phyloP scores from a whole-genome alignment of 305 asterid genomes.

The Fraxinus latifolia region DNA sequence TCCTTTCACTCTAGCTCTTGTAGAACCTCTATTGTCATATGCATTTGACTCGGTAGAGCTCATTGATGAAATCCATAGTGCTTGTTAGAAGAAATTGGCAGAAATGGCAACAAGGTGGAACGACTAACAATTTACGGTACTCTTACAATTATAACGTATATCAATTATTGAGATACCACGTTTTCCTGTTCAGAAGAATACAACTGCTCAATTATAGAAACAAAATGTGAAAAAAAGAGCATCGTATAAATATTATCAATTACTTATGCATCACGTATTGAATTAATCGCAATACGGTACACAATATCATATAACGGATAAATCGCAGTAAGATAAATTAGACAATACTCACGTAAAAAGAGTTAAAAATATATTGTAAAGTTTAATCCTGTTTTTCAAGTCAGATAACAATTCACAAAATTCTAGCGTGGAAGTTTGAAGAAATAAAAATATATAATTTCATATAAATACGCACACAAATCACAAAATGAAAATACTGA shows the following conservation, averaged over 20 bases:
- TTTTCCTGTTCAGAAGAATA: neutral
- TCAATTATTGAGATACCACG: too few relatives aligned
- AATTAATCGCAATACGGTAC: too few relatives aligned
- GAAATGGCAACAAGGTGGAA: neutral
- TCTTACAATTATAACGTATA: neutral
- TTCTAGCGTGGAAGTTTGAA: neutral
- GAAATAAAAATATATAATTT: neutral
- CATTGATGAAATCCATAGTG: neutral
- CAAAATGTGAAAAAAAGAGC: neutral
- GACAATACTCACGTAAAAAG: neutral
- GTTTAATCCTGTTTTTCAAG: neutral
- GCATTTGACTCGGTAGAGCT: neutral
- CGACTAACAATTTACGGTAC: neutral
- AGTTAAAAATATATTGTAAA: neutral
- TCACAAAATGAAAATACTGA: neutral
- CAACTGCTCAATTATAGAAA: neutral
- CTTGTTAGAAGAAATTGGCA: neutral
- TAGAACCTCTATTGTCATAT: neutral
- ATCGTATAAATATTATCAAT: neutral
- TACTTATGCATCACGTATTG: neutral
- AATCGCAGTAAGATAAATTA: neutral
- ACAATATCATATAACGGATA: neutral
- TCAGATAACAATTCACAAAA: neutral
- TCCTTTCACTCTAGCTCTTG: neutral
- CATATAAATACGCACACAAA: neutral